phyloP scores from a whole-genome alignment of 768 basidiomycete species.

The Rhodotorula toruloides region DNA sequence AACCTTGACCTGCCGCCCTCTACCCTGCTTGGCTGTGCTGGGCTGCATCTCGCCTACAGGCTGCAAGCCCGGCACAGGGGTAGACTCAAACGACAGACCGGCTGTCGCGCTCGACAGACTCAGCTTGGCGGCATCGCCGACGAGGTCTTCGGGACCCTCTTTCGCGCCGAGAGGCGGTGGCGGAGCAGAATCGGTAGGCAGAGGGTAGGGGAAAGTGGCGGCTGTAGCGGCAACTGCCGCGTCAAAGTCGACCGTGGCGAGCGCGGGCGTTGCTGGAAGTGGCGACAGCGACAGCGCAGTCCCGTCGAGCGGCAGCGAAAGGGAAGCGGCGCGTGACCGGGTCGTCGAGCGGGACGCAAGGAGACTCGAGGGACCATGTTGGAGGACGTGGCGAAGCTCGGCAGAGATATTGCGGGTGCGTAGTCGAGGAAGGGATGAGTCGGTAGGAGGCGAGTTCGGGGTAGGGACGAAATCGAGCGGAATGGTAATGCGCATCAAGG shows the following conservation, averaged over 20 bases:
- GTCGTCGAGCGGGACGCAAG: too few species aligned
- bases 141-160: conserved; percentile 3
- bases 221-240: conserved; percentile 6
- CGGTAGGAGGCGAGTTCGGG: not conserved
- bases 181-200: not conserved
- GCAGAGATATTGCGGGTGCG: conserved; percentile 20
- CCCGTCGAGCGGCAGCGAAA: too few species aligned
- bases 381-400: too few species aligned
- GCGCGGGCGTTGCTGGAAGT: not conserved
- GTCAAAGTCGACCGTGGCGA: not conserved
- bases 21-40: too few species aligned
- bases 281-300: not conserved
- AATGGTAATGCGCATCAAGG: conserved; percentile 10
- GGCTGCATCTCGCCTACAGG: not conserved
- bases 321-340: not conserved
- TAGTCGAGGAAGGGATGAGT: not conserved
- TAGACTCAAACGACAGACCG: not conserved
- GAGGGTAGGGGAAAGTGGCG: not conserved
- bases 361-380: too few species aligned
- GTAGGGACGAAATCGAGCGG: conserved; percentile 13
- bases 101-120: not conserved
- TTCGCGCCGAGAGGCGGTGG: not conserved
- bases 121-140: conserved; percentile 22
- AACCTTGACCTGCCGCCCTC: conserved; percentile 3
- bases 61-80: not conserved